These are phyloP conservation scores for Boehmeria nivea DNA, from an alignment of 306 rosid species.

Conservation along the genomic window DNA sequence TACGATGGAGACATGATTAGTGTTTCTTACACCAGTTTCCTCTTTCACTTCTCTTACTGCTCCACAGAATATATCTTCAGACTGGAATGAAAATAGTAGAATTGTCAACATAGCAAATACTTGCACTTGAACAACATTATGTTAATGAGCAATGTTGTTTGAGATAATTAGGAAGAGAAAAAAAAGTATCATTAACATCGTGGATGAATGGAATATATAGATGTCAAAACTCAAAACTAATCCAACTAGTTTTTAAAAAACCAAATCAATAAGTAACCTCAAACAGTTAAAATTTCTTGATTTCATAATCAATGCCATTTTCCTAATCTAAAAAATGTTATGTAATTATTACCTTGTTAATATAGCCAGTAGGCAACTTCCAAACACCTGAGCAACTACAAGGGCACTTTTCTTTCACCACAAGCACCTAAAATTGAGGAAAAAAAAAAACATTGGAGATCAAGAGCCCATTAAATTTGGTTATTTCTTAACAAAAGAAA, in stretches of 20 bases:
- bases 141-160: no score
- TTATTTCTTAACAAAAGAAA: background rate
- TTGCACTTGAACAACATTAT: background rate
- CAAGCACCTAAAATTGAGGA: slow-evolving; percentile 26
- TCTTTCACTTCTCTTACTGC: slow-evolving; percentile 46
- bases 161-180: no score
- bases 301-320: no score
- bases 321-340: background rate
- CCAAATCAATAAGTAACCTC: no score
- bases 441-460: background rate
- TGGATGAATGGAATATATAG: no score
- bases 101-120: background rate
- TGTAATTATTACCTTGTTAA: slow-evolving; percentile 27
- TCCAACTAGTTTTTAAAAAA: no score
- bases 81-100: slow-evolving; percentile 22
- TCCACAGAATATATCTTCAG: slow-evolving; percentile 38
- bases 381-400: slow-evolving; percentile 29
- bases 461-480: background rate
- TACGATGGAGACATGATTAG: background rate
- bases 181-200: no score
- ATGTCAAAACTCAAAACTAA: no score
- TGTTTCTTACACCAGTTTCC: slow-evolving; percentile 39
- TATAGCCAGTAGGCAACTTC: slow-evolving; percentile 42
- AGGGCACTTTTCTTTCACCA: slow-evolving; percentile 43
- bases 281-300: no score